phyloP scores from a whole-genome alignment of 2,329 filamentous ascomycete genomes.

The Parafenestella ontariensis region DNA sequence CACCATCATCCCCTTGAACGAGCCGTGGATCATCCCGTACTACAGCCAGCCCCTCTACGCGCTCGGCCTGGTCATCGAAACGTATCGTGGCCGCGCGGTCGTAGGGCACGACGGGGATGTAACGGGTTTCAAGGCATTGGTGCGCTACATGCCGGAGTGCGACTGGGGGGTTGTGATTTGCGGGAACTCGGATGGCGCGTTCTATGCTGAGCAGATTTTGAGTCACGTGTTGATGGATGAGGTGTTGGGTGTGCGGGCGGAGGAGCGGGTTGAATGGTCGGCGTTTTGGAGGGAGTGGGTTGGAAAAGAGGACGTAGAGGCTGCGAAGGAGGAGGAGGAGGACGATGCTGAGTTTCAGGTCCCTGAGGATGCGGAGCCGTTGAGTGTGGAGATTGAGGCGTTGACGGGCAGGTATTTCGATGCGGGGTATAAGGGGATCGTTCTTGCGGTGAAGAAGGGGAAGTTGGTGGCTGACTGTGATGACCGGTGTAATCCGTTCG shows the following conservation, averaged over 20 bases:
- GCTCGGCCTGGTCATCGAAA: constrained; percentile 11
- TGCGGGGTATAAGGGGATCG: constrained; percentile 13
- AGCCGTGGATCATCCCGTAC: constrained; percentile 2
- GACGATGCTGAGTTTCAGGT: constrained; percentile 5
- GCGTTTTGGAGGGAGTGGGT: background rate
- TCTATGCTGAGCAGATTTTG: constrained; percentile 10
- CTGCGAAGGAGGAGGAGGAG: constrained; percentile 3
- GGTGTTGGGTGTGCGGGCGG: background rate
- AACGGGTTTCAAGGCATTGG: constrained; percentile 13
- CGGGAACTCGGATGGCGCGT: constrained; percentile 12
- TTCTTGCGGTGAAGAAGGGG: constrained; percentile 5
- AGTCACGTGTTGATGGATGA: constrained; percentile 13
- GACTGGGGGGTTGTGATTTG: constrained; percentile 19
- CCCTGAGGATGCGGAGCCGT: background rate
- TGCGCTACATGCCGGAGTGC: constrained; percentile 12
- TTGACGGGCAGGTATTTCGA: constrained; percentile 13
- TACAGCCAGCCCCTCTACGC: constrained; percentile 15
- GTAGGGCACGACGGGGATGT: constrained; percentile 16
- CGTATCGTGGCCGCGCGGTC: constrained; percentile 16
- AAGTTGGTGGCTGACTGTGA: constrained; percentile 12
- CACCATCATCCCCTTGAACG: background rate
- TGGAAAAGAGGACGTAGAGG: constrained; percentile 4
- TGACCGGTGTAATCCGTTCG: constrained; percentile 17
- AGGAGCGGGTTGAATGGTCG: constrained; percentile 5
- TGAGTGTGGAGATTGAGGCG: constrained; percentile 3